Percentiles rank a stretch among this genome's conserved stretches.
These are phyloP conservation scores for Knoxdaviesia capensis DNA, from an alignment of 2,329 filamentous ascomycete species.

Conservation along the genomic window DNA sequence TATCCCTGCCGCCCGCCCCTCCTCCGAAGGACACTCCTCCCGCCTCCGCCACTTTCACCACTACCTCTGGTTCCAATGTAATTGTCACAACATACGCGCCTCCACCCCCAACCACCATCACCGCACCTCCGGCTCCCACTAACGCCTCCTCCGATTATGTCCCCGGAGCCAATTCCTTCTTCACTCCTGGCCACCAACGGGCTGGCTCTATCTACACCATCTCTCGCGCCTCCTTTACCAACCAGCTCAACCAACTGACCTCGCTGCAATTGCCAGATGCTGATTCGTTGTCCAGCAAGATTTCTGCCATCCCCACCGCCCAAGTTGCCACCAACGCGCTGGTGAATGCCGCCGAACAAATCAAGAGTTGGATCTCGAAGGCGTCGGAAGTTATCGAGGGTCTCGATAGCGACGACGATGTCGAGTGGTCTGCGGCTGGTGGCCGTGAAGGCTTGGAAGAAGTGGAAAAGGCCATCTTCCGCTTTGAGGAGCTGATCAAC, in stretches of 20 bases:
- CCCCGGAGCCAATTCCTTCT: conserved; percentile 29
- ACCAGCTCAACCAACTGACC: conserved; percentile 79
- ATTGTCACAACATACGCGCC: too few species aligned
- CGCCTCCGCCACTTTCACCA: conserved; percentile 14
- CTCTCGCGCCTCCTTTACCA: conserved; percentile 78
- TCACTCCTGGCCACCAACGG: conserved; percentile 45
- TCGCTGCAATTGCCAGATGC: conserved; percentile 79
- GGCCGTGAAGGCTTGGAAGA: conserved; percentile 63
- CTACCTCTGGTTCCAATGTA: background rate
- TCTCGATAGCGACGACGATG: conserved; percentile 86
- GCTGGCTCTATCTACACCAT: conserved; percentile 85
- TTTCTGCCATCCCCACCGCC: conserved; percentile 68
- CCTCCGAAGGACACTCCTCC: conserved; percentile 27
- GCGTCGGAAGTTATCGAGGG: conserved; percentile 76
- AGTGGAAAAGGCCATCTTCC: conserved; percentile 52
- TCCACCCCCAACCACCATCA: conserved; percentile 1
- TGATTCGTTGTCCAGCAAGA: conserved; percentile 60
- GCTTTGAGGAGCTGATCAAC: conserved; percentile 77
- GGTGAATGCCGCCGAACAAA: conserved; percentile 76
- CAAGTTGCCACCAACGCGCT: conserved; percentile 67
- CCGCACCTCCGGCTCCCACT: conserved; percentile 10
- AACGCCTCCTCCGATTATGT: conserved; percentile 20
- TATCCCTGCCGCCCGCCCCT: conserved; percentile 1
- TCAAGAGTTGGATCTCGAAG: conserved; percentile 83
- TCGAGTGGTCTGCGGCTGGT: conserved; percentile 86